Base-by-base conservation (phyloP, 2,329 filamentous ascomycete genomes). In the Dryadomyces sulphureus region DNA sequence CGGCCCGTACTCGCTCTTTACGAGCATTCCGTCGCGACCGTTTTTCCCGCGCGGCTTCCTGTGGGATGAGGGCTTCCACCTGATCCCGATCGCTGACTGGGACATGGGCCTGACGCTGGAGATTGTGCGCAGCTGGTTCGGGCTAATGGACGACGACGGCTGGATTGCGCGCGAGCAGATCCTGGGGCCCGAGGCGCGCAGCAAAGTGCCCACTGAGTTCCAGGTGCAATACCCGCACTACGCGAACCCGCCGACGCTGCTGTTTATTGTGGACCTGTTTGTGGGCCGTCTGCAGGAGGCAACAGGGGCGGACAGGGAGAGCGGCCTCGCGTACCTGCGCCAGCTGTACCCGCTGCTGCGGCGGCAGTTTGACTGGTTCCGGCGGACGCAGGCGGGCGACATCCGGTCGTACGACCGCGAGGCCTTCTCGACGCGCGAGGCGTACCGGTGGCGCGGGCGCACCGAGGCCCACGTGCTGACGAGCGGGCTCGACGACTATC, bases 131-230 rank as follows among this genome's bases (percentile, higher is more conserved):
- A 94, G 86, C 63, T 98, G 92, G 92, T 93, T 93, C 66, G 87
- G 81, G 52, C 75, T 94, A 17, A 94, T 96, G 76, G 92, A 98
- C 54, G 84, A 92, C 16, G 88, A 96, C 60, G 92, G 92, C 45
- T 98, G 92, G 92, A 96, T 98, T 59, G 86, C 81, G 3, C 82
- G 92, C 44, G 92, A 98, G 66, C 89, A 95, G 64, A 96, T 98
- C 49, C 75, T 98, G 2, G 92, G 92, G 2, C 65, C 75, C 2
- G 92, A 98, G 65, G 92, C 92, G 41, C 80, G 90, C 51, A 94
- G 84, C 72, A 96, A 95, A 64, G 92, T 98, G 2, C 92, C 92
- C 0, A 62, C 72, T 5, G 89, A 96, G 62, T 98, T 98, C 61
- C 89, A 94, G 56, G 76, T 88, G 14, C 92, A 96, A 59, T 96